Evolutionary conservation across 352 stramenopile species (phyloP), one percentile per base, ranked within the genome.

Genomic region (Phytophthora pluvialis): DNA sequence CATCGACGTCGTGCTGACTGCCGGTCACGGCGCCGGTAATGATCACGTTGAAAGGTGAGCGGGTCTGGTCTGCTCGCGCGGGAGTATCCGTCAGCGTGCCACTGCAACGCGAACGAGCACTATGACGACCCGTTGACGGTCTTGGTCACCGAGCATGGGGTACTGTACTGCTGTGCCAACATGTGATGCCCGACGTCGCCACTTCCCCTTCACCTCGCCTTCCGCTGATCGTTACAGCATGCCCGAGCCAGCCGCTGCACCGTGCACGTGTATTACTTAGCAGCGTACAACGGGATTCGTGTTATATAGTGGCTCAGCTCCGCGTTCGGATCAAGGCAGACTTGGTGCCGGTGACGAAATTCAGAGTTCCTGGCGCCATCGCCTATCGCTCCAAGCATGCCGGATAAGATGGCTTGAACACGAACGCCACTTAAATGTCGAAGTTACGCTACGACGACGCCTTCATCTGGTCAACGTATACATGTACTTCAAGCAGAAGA

Each of bases 391-490:
- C 44, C 43, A 5, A 46, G 16, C n/a, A 15, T 16, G 9, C 7
- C 5, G 33, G 26, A 21, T 57, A 57, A 57, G 49, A 57, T 47
- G 16, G 18, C 21, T 45, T 48, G 43, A 31, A 33, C 48, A 57
- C 28, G 33, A 55, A 39, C 33, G 13, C 48, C 3, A 43, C 21
- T 16, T 48, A 25, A 32, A 59, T 28, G 38, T 29, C 35, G 28
- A 57, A n/a, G 28, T 38, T 50, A 59, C 51, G 28, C 49, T 38
- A 32, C 28, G 36, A 32, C 28, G 26, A 25, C 11, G n/a, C 11
- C 13, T 61, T 67, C 40, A 61, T 60, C 49, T 67, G 59, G 59
- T 67, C 59, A 52, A 67, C 50, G 60, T 66, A 66, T 21, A 21
- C 21, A 21, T 21, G 21, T 2, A 21, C 21, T 21, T 21, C 21